Evolutionary conservation across 2,329 filamentous ascomycete genomes (phyloP), one percentile per base, ranked within the genome.

Genomic region (Rhinocladiella mackenziei): DNA sequence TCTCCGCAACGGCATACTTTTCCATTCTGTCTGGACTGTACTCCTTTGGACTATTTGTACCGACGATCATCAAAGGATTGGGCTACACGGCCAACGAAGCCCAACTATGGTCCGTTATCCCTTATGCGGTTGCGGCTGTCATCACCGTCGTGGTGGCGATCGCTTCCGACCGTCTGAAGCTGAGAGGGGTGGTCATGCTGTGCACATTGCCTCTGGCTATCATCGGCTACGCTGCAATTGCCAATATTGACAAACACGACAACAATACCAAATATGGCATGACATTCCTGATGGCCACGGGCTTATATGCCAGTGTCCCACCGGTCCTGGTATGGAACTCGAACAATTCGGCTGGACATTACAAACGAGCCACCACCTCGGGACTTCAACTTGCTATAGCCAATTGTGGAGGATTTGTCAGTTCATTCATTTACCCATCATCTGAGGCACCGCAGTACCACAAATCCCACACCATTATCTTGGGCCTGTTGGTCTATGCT

Each of bases 11-110:
- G 1, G 83, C 78, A 7, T 83, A 83, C 59, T 84, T 86, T 62
- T 64, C 84, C 37, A 81, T 89, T 50, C 91, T 89, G 62, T 87
- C 87, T 78, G 86, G 86, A 1, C 69, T 88, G 2, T 89, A 89
- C 61, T 81, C 81, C 3, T 88, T 89, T 65, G 82, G 78, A 2
- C 72, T 89, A 4, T 89, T 94, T 67, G 67, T 91, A 2, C 88
- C 88, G 0, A 84, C 80, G 15, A 92, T 94, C 59, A 84, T 94
- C 55, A 71, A 72, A 33, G 68, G 77, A 45, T 58, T 78, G 53
- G 76, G 75, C 3, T 78, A 84, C 64, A 69, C 73, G 5, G 67
- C 73, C 0, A 83, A 83, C 1, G 75, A 65, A 7, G 78, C 84
- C 1, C 86, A 91, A 58, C 72, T 91, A 2, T 73, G 89, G 37